A percentile compares a stretch with the other conserved stretches of the same genome.
Evolutionary conservation across 768 basidiomycete species (phyloP).

Genomic region (Boletus patriciae): DNA sequence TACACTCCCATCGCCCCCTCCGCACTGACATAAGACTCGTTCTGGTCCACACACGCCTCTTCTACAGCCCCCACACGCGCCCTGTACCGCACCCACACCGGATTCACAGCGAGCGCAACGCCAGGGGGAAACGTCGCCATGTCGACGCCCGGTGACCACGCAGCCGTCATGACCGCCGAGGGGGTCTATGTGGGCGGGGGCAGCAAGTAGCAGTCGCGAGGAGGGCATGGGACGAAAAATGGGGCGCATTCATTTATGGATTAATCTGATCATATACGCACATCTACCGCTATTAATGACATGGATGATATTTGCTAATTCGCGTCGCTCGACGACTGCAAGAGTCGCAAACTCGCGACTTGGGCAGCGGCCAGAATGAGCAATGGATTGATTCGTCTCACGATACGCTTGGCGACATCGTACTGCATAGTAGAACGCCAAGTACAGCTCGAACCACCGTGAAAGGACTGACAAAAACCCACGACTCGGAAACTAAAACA

Average conservation of each 20-base stretch:
- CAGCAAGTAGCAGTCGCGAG: slow-evolving; percentile 1
- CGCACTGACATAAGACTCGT: slow-evolving; percentile 58
- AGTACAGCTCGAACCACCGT: too few species aligned
- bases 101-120: slow-evolving; percentile 27
- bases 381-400: too few species aligned
- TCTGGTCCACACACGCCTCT: slow-evolving; percentile 57
- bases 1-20: slow-evolving; percentile 17
- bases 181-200: slow-evolving; percentile 34
- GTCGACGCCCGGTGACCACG: slow-evolving; percentile 33
- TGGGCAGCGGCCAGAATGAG: too few species aligned
- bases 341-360: too few species aligned
- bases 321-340: not conserved
- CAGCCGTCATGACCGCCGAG: slow-evolving; percentile 33
- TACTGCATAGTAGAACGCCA: too few species aligned
- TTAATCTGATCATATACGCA: slow-evolving; percentile 26
- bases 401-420: too few species aligned
- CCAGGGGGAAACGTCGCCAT: slow-evolving; percentile 32
- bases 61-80: slow-evolving; percentile 27
- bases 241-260: slow-evolving; percentile 16
- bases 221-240: not conserved
- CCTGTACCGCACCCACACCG: slow-evolving; percentile 32
- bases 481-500: not conserved
- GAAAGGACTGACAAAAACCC: too few species aligned
- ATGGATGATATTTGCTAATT: slow-evolving; percentile 4
- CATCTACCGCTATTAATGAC: slow-evolving; percentile 21